Conservation (phyloP, 225 moss, liverwort and hornwort genomes). For the Polytrichum commune region DNA sequence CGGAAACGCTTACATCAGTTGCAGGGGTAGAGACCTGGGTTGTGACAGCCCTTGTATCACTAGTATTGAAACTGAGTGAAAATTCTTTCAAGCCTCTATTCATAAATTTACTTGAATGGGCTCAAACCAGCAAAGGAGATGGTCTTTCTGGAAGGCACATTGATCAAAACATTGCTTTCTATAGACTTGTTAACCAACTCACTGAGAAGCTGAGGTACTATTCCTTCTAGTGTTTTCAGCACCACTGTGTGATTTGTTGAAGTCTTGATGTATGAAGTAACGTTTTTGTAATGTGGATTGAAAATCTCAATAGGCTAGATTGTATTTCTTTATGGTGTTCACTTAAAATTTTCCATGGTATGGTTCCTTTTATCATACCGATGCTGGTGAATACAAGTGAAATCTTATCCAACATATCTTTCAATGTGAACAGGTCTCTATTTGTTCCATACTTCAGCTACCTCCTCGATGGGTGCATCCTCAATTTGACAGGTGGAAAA, state of each 20-base stretch:
- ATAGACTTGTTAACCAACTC: constrained; percentile 83
- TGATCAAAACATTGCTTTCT: constrained; percentile 72
- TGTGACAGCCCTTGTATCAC: constrained; percentile 60
- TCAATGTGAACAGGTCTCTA: constrained; percentile 59
- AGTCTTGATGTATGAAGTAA: no score
- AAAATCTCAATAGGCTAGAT: no score
- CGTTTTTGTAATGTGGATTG: no score
- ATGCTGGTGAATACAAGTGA: no score
- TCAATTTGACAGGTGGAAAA: constrained; percentile 50
- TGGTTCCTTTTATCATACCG: not conserved
- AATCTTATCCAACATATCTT: not conserved
- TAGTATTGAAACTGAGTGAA: constrained; percentile 89
- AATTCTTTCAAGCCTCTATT: constrained; percentile 88
- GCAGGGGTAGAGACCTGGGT: constrained; percentile 66
- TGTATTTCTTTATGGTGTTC: no score
- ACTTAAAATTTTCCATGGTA: no score
- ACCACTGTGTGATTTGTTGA: no score
- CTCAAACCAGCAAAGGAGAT: constrained; percentile 33
- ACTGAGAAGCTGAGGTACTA: constrained; percentile 69
- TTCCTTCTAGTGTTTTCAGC: not conserved
- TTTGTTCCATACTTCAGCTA: constrained; percentile 96
- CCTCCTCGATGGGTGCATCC: constrained; percentile 68
- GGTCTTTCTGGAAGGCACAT: constrained; percentile 32
- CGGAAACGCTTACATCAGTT: constrained; percentile 42
- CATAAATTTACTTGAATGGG: constrained; percentile 84